These are phyloP conservation scores for Beauveria pseudobassiana DNA, from an alignment of 2,329 filamentous ascomycete genomes.

Conservation along the genomic window DNA sequence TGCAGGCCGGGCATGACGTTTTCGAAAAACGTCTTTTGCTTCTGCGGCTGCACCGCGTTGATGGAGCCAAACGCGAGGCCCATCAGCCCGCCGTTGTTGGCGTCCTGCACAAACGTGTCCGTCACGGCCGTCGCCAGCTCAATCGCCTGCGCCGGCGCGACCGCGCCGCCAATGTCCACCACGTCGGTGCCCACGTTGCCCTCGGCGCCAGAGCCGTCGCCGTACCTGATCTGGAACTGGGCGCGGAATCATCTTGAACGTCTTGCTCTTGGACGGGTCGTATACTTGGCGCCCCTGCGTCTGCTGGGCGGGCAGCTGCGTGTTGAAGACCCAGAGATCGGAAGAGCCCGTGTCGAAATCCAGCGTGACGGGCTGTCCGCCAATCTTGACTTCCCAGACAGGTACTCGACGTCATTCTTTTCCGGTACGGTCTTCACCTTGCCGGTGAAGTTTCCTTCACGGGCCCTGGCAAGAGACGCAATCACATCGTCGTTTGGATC, in stretches of 20 bases:
- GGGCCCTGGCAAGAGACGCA: neutral
- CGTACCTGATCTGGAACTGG: conserved; percentile 60
- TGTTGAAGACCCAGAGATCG: conserved; percentile 69
- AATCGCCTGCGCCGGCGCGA: conserved; percentile 54
- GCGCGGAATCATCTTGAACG: conserved; percentile 26
- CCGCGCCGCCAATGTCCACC: conserved; percentile 59
- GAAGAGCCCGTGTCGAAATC: conserved; percentile 73
- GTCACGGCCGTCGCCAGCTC: conserved; percentile 57
- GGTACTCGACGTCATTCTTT: conserved; percentile 56
- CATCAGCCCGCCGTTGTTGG: conserved; percentile 59
- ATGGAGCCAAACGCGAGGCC: conserved; percentile 59
- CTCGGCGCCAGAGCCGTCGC: conserved; percentile 55
- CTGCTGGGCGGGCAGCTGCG: conserved; percentile 38
- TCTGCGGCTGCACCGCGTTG: conserved; percentile 55
- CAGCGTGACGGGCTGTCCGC: conserved; percentile 59
- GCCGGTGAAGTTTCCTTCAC: conserved; percentile 30
- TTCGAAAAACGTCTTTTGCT: conserved; percentile 68
- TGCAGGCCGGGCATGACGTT: conserved; percentile 55
- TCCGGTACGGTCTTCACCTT: conserved; percentile 55
- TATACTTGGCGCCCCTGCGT: conserved; percentile 41
- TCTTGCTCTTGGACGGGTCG: conserved; percentile 29
- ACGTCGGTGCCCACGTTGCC: conserved; percentile 62
- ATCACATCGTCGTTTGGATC: neutral
- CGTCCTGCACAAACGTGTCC: conserved; percentile 49
- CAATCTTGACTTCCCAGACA: conserved; percentile 62